Conservation (phyloP, 2,329 filamentous ascomycete genomes). For the Alternaria longipes region DNA sequence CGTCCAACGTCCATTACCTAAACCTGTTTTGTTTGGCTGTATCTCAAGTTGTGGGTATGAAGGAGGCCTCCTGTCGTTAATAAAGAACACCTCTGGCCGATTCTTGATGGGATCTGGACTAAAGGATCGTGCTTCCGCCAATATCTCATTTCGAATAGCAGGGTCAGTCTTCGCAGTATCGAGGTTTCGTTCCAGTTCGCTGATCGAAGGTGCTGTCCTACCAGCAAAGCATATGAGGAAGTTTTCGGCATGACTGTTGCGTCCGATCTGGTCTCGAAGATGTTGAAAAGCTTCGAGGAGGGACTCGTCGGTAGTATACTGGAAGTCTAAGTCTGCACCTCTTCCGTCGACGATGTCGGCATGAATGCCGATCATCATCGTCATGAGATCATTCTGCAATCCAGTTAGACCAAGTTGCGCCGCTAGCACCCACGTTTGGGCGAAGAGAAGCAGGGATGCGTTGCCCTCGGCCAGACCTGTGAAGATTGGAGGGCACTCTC, state of each 20-base stretch:
- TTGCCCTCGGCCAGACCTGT: not conserved
- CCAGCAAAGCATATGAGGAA: constrained; percentile 20
- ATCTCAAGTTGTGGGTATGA: too few species aligned
- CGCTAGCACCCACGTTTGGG: constrained; percentile 18
- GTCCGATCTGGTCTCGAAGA: not conserved
- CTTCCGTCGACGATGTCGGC: not conserved
- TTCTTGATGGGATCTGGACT: too few species aligned
- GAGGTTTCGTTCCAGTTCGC: not conserved
- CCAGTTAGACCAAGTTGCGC: constrained; percentile 9
- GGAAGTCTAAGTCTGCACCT: too few species aligned
- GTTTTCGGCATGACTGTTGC: constrained; percentile 12
- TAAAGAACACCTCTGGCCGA: too few species aligned
- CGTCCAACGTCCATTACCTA: too few species aligned
- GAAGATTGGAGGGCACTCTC: not conserved
- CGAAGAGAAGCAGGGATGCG: constrained; percentile 13
- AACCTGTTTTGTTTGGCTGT: too few species aligned
- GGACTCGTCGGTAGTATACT: not conserved
- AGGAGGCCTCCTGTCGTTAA: too few species aligned
- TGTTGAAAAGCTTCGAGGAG: not conserved
- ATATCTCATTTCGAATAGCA: too few species aligned
- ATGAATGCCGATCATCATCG: constrained; percentile 7
- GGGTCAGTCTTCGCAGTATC: too few species aligned
- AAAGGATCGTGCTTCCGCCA: too few species aligned
- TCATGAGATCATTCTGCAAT: constrained; percentile 13
- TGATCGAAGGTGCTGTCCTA: not conserved